phyloP scores from a whole-genome alignment of 108 stramenopile species.

The Asterionellopsis glacialis region DNA sequence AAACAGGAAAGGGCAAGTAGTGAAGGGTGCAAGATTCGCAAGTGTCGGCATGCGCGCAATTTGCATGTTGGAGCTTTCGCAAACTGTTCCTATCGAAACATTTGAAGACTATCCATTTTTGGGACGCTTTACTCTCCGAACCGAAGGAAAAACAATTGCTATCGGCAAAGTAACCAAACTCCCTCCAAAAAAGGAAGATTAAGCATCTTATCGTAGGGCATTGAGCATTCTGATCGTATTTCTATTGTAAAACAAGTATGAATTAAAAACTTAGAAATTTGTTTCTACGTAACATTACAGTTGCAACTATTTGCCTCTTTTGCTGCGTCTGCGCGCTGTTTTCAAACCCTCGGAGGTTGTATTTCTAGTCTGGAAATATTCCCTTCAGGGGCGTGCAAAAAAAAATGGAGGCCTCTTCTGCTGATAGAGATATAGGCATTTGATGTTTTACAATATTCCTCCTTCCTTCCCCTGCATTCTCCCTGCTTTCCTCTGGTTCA shows the following conservation, averaged over 20 bases:
- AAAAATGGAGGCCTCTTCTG: no score
- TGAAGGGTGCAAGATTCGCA: conserved; percentile 81
- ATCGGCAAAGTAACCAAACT: conserved; percentile 97
- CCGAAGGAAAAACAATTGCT: conserved; percentile 98
- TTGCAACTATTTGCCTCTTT: background rate
- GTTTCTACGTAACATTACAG: background rate
- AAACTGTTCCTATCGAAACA: conserved; percentile 85
- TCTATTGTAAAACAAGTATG: conserved; percentile 1
- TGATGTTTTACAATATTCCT: no score
- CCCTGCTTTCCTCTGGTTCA: no score
- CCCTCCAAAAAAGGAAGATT: conserved; percentile 79
- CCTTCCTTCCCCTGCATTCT: no score
- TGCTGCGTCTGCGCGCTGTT: background rate
- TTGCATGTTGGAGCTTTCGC: conserved; percentile 70
- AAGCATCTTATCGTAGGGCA: background rate
- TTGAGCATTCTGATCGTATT: background rate
- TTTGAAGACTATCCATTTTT: conserved; percentile 90
- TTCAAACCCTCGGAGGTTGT: background rate
- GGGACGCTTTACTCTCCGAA: conserved; percentile 97
- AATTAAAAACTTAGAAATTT: background rate
- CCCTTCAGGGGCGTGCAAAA: no score
- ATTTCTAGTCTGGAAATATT: no score
- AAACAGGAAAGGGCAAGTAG: conserved; percentile 67
- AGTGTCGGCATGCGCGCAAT: conserved; percentile 77
- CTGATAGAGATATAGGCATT: no score